phyloP scores from a whole-genome alignment of 2,329 filamentous ascomycete species.

The Metarhizium rileyi region DNA sequence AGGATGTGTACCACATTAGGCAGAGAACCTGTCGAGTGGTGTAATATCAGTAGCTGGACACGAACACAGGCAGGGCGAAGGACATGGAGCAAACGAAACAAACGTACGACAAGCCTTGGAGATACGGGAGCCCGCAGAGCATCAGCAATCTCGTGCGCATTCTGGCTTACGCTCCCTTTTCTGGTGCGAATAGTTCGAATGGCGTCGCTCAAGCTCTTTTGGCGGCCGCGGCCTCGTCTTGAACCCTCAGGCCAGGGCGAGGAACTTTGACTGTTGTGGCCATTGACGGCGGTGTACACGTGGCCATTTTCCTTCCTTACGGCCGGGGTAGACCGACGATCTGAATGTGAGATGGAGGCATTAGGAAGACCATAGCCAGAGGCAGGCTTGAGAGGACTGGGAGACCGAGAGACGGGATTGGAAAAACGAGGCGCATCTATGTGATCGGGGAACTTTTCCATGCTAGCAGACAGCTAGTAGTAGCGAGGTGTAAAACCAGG shows the following conservation, averaged over 20 bases:
- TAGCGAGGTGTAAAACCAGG: too few species aligned
- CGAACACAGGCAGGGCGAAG: neutral
- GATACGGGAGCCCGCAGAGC: constrained; percentile 86
- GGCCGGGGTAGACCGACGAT: constrained; percentile 8
- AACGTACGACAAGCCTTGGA: constrained; percentile 68
- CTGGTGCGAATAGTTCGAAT: constrained; percentile 71
- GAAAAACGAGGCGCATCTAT: constrained; percentile 31
- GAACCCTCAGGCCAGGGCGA: constrained; percentile 15
- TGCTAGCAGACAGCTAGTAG: constrained; percentile 12
- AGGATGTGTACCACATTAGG: constrained; percentile 88
- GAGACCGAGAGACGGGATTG: constrained; percentile 17
- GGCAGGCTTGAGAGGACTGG: constrained; percentile 18
- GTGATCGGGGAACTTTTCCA: constrained; percentile 51
- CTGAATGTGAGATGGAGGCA: constrained; percentile 15
- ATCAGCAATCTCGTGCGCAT: constrained; percentile 87
- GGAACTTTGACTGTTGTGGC: constrained; percentile 1
- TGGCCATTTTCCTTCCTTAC: constrained; percentile 4
- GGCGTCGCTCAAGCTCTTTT: constrained; percentile 87
- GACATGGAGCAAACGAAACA: neutral
- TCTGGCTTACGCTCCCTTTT: constrained; percentile 80
- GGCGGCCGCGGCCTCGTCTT: constrained; percentile 51
- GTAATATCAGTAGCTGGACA: neutral
- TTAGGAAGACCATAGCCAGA: constrained; percentile 17
- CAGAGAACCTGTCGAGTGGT: constrained; percentile 59
- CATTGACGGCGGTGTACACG: neutral